Evolutionary conservation across 1,284 basidiomycete genomes (phyloP).

Genomic region (Microstroma glucosiphilum): DNA sequence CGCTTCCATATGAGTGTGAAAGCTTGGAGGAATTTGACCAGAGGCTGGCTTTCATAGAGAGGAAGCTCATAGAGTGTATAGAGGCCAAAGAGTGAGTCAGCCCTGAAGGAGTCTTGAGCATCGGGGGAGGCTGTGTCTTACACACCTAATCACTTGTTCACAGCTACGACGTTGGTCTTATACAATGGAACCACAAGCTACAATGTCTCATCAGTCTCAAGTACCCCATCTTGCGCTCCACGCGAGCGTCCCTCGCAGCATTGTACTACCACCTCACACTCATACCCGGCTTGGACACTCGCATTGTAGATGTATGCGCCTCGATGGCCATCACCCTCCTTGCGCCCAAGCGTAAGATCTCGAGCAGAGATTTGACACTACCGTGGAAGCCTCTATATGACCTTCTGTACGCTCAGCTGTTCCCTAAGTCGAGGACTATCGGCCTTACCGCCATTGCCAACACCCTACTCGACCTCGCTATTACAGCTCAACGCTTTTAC

Average conservation of each 20-base stretch:
- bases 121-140: constrained; percentile 59
- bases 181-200: constrained; percentile 58
- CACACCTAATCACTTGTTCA: neutral
- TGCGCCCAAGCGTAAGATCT: constrained; percentile 70
- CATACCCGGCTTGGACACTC: constrained; percentile 69
- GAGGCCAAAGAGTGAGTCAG: constrained; percentile 67
- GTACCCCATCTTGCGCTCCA: constrained; percentile 54
- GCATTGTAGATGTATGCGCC: constrained; percentile 65
- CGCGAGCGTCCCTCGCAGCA: constrained; percentile 68
- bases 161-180: constrained; percentile 38
- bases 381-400: constrained; percentile 82
- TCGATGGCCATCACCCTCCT: constrained; percentile 68
- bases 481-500: constrained; percentile 77
- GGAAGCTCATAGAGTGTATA: constrained; percentile 68
- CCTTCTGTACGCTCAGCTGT: constrained; percentile 72
- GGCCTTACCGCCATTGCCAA: constrained; percentile 63
- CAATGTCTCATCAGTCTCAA: constrained; percentile 47
- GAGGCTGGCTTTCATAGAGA: constrained; percentile 69
- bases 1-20: constrained; percentile 74
- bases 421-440: constrained; percentile 61
- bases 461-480: constrained; percentile 78
- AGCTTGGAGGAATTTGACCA: constrained; percentile 71
- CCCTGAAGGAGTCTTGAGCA: constrained; percentile 72
- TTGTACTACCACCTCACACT: constrained; percentile 75
- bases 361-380: constrained; percentile 73